Evolutionary conservation across 106 monocot species (phyloP).

Genomic region (Phalaenopsis equestris): DNA sequence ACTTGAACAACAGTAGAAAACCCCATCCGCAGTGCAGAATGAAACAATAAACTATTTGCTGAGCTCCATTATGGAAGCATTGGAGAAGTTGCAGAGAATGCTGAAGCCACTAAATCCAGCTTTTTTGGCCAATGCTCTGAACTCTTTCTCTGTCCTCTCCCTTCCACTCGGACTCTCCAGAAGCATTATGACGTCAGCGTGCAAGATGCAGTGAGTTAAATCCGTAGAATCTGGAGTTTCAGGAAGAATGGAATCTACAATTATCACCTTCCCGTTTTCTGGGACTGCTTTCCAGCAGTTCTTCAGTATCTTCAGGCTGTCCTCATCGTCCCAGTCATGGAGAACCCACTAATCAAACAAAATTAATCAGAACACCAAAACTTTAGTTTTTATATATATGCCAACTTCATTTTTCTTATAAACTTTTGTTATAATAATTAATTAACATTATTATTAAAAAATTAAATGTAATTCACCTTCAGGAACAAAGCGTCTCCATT

Average conservation of each 20-base stretch:
- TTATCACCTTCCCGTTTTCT: slow-evolving; percentile 24
- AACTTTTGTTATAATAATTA: too few species aligned
- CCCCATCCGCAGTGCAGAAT: too few species aligned
- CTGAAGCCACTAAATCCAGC: slow-evolving; percentile 9
- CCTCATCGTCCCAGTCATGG: slow-evolving; percentile 33
- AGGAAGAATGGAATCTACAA: slow-evolving; percentile 22
- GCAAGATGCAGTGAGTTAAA: not conserved
- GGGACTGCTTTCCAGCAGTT: slow-evolving; percentile 35
- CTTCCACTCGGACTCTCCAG: slow-evolving; percentile 10
- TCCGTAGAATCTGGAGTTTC: not conserved
- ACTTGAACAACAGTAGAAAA: not conserved
- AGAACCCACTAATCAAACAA: slow-evolving; percentile 15
- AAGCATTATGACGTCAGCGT: slow-evolving; percentile 26
- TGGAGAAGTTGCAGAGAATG: slow-evolving; percentile 7
- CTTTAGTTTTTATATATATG: too few species aligned
- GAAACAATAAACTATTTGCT: not conserved
- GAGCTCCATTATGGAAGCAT: slow-evolving; percentile 7
- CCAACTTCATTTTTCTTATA: too few species aligned
- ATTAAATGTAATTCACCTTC: slow-evolving; percentile 5
- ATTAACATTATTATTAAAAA: too few species aligned
- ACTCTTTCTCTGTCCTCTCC: slow-evolving; percentile 24
- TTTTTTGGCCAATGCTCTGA: slow-evolving; percentile 1
- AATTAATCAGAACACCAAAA: too few species aligned
- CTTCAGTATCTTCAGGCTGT: slow-evolving; percentile 19
- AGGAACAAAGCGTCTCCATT: slow-evolving; percentile 14